These are phyloP conservation scores for Xylariales sp. DNA, from an alignment of 2,329 filamentous ascomycete genomes.

Conservation along the genomic window DNA sequence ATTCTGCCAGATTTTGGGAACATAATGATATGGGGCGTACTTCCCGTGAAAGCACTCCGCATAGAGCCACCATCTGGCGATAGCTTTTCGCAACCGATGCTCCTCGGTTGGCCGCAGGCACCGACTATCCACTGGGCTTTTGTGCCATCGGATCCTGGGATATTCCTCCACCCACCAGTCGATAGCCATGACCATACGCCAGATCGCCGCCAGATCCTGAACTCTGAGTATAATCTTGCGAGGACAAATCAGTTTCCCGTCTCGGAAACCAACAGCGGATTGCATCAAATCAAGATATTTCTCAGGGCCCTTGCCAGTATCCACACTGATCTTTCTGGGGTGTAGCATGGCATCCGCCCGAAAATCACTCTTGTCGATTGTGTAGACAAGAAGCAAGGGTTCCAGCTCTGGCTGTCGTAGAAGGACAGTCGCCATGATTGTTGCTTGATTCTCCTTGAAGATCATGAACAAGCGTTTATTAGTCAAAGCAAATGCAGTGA, in stretches of 20 bases:
- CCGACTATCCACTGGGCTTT: conserved; percentile 39
- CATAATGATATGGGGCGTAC: conserved; percentile 20
- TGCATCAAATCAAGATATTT: conserved; percentile 13
- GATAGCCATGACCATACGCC: conserved; percentile 26
- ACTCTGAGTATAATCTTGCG: conserved; percentile 17
- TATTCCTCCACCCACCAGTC: conserved; percentile 35
- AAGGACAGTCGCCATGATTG: conserved; percentile 39
- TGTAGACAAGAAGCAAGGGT: conserved; percentile 42
- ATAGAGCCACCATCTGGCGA: conserved; percentile 53
- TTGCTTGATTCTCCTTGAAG: conserved; percentile 33
- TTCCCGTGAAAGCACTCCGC: conserved; percentile 47
- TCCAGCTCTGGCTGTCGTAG: conserved; percentile 36
- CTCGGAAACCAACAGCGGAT: conserved; percentile 11
- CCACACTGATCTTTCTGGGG: conserved; percentile 18
- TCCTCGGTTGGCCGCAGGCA: conserved; percentile 37
- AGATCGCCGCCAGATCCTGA: conserved; percentile 21
- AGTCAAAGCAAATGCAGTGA: conserved; percentile 32
- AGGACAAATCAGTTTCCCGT: conserved; percentile 15
- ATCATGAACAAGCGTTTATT: conserved; percentile 34
- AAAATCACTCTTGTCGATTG: conserved; percentile 29
- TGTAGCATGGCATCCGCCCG: conserved; percentile 16
- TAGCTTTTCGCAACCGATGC: conserved; percentile 41
- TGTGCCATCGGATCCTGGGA: conserved; percentile 40
- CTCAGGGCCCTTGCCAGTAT: conserved; percentile 8
- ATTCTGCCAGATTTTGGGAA: conserved; percentile 13